Evolutionary conservation across 1,284 basidiomycete species (phyloP).

Genomic region (Kalmanozyma brasiliensis): DNA sequence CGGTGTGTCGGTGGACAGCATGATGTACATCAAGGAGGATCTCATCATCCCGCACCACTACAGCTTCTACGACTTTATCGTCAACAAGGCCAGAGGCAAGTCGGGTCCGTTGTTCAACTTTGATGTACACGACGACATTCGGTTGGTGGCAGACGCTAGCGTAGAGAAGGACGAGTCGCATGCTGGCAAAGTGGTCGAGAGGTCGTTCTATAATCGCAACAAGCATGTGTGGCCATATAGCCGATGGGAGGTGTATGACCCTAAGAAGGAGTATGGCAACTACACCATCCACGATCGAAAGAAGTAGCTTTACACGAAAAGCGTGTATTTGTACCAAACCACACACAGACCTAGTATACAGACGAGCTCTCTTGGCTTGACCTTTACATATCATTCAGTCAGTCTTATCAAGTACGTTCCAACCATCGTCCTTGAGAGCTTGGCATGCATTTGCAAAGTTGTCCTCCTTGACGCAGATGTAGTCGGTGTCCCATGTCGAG

Average conservation of each 20-base stretch:
- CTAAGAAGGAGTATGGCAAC: conserved; percentile 58
- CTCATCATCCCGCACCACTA: conserved; percentile 77
- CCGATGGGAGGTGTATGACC: conserved; percentile 64
- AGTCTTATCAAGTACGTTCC: conserved; percentile 25
- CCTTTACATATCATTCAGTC: background rate
- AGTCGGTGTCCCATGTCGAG: conserved; percentile 47
- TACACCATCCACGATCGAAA: conserved; percentile 57
- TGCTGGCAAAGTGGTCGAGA: conserved; percentile 94
- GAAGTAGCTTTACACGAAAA: conserved; percentile 1
- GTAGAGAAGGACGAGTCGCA: conserved; percentile 98
- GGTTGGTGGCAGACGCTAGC: conserved; percentile 91
- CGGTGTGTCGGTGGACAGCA: conserved; percentile 88
- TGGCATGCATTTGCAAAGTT: conserved; percentile 18
- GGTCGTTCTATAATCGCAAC: conserved; percentile 93
- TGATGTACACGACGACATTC: conserved; percentile 98
- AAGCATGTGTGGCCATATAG: conserved; percentile 95
- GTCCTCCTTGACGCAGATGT: conserved; percentile 35
- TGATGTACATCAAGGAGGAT: conserved; percentile 91
- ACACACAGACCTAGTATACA: too few relatives aligned
- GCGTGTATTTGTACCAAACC: conserved; percentile 10
- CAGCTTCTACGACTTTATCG: conserved; percentile 97
- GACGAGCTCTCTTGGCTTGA: too few relatives aligned
- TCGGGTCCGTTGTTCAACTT: conserved; percentile 98
- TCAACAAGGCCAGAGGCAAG: conserved; percentile 97
- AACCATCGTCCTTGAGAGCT: conserved; percentile 30